Evolutionary conservation across 2,329 filamentous ascomycete species (phyloP).

Genomic region (Botryotinia narcissicola): DNA sequence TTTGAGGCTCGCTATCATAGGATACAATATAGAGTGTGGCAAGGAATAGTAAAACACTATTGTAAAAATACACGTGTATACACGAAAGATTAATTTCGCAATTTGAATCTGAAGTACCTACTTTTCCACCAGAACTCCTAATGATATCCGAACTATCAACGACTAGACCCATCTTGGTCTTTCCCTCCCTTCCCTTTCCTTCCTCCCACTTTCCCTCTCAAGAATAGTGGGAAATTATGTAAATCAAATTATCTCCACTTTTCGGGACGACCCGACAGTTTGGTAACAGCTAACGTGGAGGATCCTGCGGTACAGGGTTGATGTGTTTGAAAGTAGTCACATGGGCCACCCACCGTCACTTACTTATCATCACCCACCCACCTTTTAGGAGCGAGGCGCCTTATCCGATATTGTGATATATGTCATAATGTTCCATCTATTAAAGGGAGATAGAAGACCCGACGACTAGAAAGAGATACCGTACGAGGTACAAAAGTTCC

Average conservation of each 20-base stretch:
- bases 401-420: background rate
- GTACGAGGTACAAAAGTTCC: background rate
- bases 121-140: background rate
- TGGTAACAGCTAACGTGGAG: constrained; percentile 4
- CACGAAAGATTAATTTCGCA: background rate
- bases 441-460: background rate
- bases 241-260: constrained; percentile 1
- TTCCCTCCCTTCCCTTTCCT: background rate
- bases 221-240: background rate
- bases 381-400: constrained; percentile 1
- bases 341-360: constrained; percentile 7
- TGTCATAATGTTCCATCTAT: background rate
- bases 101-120: background rate
- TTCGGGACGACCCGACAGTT: constrained; percentile 12
- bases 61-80: background rate
- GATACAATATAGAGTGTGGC: no score
- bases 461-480: background rate
- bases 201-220: constrained; percentile 5
- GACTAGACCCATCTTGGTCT: background rate
- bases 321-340: constrained; percentile 2
- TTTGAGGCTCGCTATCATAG: background rate
- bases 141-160: background rate
- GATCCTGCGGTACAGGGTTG: constrained; percentile 7
- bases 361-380: background rate
- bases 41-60: background rate